Evolutionary conservation across 176 grass and related monocot genomes (phyloP), one percentile per base, ranked within the genome.

Genomic region (Ensete ventricosum): DNA sequence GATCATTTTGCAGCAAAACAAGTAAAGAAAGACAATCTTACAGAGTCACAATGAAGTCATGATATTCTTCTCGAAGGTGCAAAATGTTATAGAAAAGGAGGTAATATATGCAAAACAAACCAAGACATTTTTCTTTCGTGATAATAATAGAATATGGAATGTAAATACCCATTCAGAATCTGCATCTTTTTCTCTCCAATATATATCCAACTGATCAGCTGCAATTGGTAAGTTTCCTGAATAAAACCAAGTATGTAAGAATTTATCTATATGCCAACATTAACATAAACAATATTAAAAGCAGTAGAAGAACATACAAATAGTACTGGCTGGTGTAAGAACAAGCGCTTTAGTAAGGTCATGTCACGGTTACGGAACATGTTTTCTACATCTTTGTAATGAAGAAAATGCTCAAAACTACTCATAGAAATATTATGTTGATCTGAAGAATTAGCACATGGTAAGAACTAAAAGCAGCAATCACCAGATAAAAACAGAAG

Each of bases 111-210:
- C 64, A 16, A 43, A 43, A 26, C 13, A 14, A 34, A 34, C 27
- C 11, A 13, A 14, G 10, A 13, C 34, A 14, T 1, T 67, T 34
- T 67, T 67, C 14, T 16, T 17, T 67, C 16, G 0, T 34, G 64
- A 1, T 14, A 67, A 43, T 26, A 29, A 67, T 43, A 67, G 26
- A 34, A 34, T 24, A 66, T 11, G 11, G 4, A 58, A 58, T 58
- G 16, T 60, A 60, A 4, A 79, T 75, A 99, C 95, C 95, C 95
- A 99, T 89, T 91, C 90, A 70, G 86, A 89, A 82, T 99, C 95
- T 82, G 93, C 88, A 77, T 99, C 84, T 79, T 99, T 99, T 72
- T 91, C 95, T 82, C 79, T 99, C 88, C 90, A 94, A 82, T 85
- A 94, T 80, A 99, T 91, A 73, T 62, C 55, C 64, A 84, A 81